Percentiles rank a stretch among this genome's conserved stretches.
Evolutionary conservation across 2,329 filamentous ascomycete species (phyloP).

Genomic region (Xylariaceae sp.): DNA sequence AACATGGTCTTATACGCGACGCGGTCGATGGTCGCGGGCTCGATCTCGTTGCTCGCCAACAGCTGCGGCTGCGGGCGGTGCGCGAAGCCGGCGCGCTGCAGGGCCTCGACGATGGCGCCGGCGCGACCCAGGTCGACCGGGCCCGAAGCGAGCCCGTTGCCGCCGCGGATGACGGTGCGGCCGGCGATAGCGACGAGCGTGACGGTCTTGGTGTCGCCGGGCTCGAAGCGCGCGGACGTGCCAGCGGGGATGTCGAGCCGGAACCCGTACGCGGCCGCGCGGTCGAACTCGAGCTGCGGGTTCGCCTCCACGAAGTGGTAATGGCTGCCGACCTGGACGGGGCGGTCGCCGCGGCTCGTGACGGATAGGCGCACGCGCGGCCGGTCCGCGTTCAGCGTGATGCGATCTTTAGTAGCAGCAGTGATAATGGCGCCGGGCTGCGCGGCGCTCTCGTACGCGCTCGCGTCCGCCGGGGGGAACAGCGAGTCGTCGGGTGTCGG

Average conservation of each 20-base stretch:
- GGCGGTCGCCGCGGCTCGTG: conserved; percentile 84
- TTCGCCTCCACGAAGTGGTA: conserved; percentile 98
- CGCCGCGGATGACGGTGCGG: conserved; percentile 76
- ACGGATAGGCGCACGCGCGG: conserved; percentile 75
- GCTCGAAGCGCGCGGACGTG: conserved; percentile 91
- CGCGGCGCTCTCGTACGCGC: conserved; percentile 67
- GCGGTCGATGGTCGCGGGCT: conserved; percentile 72
- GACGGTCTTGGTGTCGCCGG: conserved; percentile 88
- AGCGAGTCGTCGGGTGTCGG: conserved; percentile 69
- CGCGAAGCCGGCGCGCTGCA: conserved; percentile 76
- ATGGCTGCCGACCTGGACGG: conserved; percentile 91
- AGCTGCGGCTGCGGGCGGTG: conserved; percentile 67
- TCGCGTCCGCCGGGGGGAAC: conserved; percentile 67
- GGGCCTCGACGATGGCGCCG: conserved; percentile 66
- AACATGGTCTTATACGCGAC: conserved; percentile 86
- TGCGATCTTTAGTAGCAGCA: conserved; percentile 61
- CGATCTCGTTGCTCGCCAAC: conserved; percentile 54
- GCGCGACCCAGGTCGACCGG: conserved; percentile 65
- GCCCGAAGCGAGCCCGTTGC: conserved; percentile 78
- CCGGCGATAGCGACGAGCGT: conserved; percentile 88
- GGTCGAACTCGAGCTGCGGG: conserved; percentile 85
- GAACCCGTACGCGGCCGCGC: conserved; percentile 78
- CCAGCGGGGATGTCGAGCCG: conserved; percentile 88
- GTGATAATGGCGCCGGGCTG: conserved; percentile 69
- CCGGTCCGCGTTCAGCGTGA: conserved; percentile 74